Evolutionary conservation across 2,329 filamentous ascomycete genomes (phyloP), one percentile per base, ranked within the genome.

Genomic region (Exophiala alcalophila): DNA sequence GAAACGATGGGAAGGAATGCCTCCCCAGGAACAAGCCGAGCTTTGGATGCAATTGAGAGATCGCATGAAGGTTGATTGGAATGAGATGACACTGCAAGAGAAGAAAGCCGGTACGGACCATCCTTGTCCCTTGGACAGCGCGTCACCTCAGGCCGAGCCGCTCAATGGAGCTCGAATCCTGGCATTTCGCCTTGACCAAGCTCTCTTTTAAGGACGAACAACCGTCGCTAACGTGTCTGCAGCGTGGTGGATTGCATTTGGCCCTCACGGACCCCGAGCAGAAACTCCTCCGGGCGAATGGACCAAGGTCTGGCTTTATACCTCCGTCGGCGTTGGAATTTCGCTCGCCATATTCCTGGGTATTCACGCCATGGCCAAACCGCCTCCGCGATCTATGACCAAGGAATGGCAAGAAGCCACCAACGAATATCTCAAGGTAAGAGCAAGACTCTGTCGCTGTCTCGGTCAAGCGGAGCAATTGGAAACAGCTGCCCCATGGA

Each of bases 171-270:
- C 40, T 29, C 23, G 21, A 14, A 29, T 29, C 10, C 14, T 12
- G 14, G 25, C 12, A 21, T 18, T 23, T 28, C 14, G 19, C 5
- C 14, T 25, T 12, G 7, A 41, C 14, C 11, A n/a, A 31, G 21
- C 26, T 16, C 19, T 26, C 5, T 20, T n/a, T 21, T 41, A 32
- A 38, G 35, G 39, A 33, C 26, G 36, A 4, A 31, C 36, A 48
- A 58, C 52, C 44, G 55, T 64, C 43, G 62, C 52, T 50, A 15
- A 43, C 26, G 8, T 12, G 18, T 32, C 26, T 16, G 16, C 66
- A 98, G 92, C 92, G 55, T 98, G 97, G 81, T 98, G 86, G 84
- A 95, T 98, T 64, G 90, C 92, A 57, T 98, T 98, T 66, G 92
- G 92, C 56, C 83, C 90, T 63, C 92, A 98, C 71, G 92, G 92